phyloP scores from a whole-genome alignment of 495 filamentous ascomycete species.

The Penicillium mononematosum region DNA sequence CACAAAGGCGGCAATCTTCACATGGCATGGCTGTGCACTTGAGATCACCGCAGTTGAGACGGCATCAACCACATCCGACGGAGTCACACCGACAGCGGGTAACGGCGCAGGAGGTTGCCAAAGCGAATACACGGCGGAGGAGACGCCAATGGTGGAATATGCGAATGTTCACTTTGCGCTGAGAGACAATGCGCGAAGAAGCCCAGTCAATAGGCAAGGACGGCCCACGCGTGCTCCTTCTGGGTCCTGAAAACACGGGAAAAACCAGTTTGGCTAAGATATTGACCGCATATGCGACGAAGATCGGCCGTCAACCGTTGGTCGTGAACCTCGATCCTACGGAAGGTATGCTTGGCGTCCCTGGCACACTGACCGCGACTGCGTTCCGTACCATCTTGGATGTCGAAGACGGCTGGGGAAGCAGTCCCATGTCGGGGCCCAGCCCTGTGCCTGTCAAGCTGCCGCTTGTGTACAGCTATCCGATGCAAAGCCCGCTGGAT shows the following conservation, averaged over 20 bases:
- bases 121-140: constrained; percentile 75
- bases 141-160: constrained; percentile 80
- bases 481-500: constrained; percentile 65
- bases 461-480: constrained; percentile 90
- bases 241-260: constrained; percentile 77
- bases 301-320: constrained; percentile 71
- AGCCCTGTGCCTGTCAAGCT: constrained; percentile 85
- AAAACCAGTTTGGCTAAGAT: constrained; percentile 84
- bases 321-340: constrained; percentile 84
- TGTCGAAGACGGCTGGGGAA: constrained; percentile 88
- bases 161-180: constrained; percentile 86
- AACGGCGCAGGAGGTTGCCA: constrained; percentile 54
- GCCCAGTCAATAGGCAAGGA: constrained; percentile 49
- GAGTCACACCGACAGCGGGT: constrained; percentile 25
- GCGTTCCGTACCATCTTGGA: constrained; percentile 84
- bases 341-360: constrained; percentile 81
- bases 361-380: constrained; percentile 80
- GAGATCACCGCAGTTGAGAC: constrained; percentile 63
- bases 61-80: constrained; percentile 21
- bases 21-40: constrained; percentile 83
- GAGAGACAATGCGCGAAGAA: constrained; percentile 60
- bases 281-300: constrained; percentile 77
- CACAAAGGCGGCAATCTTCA: constrained; percentile 83
- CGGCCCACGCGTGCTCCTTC: constrained; percentile 79
- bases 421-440: constrained; percentile 84